Percentiles rank a stretch among this genome's conserved stretches.
These are phyloP conservation scores for Liriodendron chinense DNA, from an alignment of 164 flowering plant species.

Conservation along the genomic window DNA sequence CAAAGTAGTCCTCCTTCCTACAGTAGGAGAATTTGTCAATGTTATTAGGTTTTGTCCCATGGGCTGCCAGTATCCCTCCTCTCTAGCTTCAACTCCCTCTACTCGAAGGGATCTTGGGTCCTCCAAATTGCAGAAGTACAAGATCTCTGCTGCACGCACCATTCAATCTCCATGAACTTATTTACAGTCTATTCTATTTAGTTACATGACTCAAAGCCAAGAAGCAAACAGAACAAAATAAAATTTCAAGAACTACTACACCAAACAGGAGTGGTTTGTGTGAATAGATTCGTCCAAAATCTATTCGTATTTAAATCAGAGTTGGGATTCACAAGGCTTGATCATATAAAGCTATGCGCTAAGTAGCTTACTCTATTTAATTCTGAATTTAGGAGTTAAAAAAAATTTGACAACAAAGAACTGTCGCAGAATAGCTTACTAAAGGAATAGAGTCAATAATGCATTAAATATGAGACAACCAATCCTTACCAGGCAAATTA, in stretches of 20 bases:
- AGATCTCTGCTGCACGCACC: constrained; percentile 35
- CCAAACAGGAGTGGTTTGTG: too few species aligned
- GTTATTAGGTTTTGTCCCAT: constrained; percentile 30
- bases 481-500: constrained; percentile 38
- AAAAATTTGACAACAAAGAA: not conserved
- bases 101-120: too few species aligned
- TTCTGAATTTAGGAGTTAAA: not conserved
- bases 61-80: constrained; percentile 44
- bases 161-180: not conserved
- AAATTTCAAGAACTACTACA: too few species aligned
- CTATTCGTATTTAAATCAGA: too few species aligned
- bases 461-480: not conserved
- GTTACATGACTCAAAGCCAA: too few species aligned
- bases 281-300: too few species aligned
- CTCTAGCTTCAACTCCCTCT: constrained; percentile 8
- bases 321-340: not conserved
- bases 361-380: not conserved
- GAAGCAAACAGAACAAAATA: too few species aligned
- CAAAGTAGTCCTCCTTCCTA: not conserved
- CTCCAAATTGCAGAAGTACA: constrained; percentile 34
- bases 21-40: not conserved
- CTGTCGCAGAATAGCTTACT: not conserved
- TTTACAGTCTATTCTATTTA: not conserved
- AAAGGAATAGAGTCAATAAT: not conserved
- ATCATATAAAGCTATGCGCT: not conserved